phyloP scores from a whole-genome alignment of 371 early-diverging fungal species.

The Mucor lusitanicus region DNA sequence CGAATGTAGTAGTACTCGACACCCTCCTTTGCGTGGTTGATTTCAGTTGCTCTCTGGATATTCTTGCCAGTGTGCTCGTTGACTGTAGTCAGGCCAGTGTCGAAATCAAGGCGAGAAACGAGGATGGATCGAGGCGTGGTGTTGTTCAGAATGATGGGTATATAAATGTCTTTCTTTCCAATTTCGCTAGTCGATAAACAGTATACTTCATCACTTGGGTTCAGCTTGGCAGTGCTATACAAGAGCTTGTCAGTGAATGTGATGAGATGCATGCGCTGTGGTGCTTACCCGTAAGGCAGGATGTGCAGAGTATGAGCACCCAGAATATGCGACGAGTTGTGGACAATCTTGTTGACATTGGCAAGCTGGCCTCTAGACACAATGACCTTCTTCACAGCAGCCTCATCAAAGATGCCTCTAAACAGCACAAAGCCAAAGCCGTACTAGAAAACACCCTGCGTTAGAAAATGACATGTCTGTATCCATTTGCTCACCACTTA shows the following conservation, averaged over 20 bases:
- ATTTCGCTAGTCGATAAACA: constrained; percentile 39
- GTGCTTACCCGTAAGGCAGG: constrained; percentile 48
- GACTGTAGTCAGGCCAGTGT: constrained; percentile 19
- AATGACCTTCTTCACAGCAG: constrained; percentile 36
- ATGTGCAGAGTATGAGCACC: constrained; percentile 54
- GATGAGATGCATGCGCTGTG: too few relatives aligned
- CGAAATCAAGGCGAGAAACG: constrained; percentile 48
- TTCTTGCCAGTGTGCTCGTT: constrained; percentile 25
- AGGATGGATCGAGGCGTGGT: constrained; percentile 42
- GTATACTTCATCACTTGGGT: constrained; percentile 43
- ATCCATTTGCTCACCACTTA: too few relatives aligned
- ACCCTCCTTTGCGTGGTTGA: constrained; percentile 36
- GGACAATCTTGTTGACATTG: constrained; percentile 44
- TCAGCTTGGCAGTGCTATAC: constrained; percentile 48
- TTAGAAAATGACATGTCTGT: too few relatives aligned
- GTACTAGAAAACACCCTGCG: not conserved
- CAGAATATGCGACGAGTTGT: constrained; percentile 46
- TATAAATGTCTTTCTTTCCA: constrained; percentile 39
- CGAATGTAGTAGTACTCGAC: constrained; percentile 43
- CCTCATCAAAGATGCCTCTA: constrained; percentile 13
- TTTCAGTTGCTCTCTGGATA: constrained; percentile 44
- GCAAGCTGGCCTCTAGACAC: constrained; percentile 44
- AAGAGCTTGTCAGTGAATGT: too few relatives aligned
- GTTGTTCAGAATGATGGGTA: constrained; percentile 53
- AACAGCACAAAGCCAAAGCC: constrained; percentile 7